Percentiles rank a stretch among this genome's conserved stretches.
Conservation (phyloP, 306 rosid species). For the Cicer yamashitae region DNA sequence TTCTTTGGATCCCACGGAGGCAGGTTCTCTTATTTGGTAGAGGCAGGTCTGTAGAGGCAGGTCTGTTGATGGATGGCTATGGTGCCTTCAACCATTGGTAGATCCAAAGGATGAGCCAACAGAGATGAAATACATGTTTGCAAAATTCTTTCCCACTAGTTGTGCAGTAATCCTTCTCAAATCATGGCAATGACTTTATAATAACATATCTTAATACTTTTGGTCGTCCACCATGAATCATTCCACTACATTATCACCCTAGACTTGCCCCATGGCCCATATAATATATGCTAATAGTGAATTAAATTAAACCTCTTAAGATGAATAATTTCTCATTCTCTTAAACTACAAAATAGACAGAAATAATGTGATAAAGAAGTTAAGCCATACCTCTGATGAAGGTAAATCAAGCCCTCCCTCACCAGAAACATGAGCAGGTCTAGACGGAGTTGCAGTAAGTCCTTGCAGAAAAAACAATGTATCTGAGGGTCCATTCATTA, state of each 20-base stretch:
- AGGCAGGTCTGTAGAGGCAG: neutral
- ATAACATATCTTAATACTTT: neutral
- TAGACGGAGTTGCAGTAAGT: conserved; percentile 62
- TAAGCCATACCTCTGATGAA: conserved; percentile 74
- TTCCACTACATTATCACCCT: conserved; percentile 12
- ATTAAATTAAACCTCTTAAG: conserved; percentile 18
- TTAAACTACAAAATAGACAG: conserved; percentile 23
- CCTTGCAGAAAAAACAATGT: conserved; percentile 58
- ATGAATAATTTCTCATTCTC: conserved; percentile 11
- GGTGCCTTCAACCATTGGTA: neutral
- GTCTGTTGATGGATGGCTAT: neutral
- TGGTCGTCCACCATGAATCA: neutral
- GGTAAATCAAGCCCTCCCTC: conserved; percentile 70
- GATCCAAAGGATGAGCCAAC: conserved; percentile 5
- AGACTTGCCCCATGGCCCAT: conserved; percentile 13
- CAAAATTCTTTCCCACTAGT: neutral
- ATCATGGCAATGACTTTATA: neutral
- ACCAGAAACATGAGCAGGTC: conserved; percentile 57
- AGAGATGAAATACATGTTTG: conserved; percentile 8
- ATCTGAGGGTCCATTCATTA: conserved; percentile 38
- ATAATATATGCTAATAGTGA: neutral
- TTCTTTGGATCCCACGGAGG: conserved; percentile 1
- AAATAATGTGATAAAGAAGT: conserved; percentile 21
- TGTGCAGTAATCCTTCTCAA: conserved; percentile 9
- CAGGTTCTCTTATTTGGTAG: neutral